Evolutionary conservation across 1,139 yeast genomes (phyloP), one percentile per base, ranked within the genome.

Genomic region (Pichia terricola): DNA sequence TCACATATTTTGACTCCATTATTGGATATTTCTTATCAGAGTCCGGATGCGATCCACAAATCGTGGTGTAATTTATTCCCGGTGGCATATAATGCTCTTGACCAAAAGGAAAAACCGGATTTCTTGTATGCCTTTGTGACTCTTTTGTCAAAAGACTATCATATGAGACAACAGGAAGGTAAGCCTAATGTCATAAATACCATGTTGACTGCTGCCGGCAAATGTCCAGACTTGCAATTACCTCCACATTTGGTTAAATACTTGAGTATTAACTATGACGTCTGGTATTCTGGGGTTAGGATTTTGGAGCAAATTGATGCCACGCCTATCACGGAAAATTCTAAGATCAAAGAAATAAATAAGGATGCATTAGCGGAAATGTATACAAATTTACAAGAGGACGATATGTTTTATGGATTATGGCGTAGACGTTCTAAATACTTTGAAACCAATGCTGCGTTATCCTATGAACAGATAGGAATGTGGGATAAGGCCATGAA

Each of bases 351-450:
- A 34, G 97, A 89, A 50, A 81, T 88, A 6, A 87, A 88, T 40
- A 81, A 84, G 52, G 98, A 94, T 66, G 96, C 98, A 0, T 66
- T 91, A 44, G 79, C 89, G 28, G 96, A 91, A 62, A 68, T 89
- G 61, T 91, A 89, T 58, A 84, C 96, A 3, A 78, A 84, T 3
- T 66, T 94, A 47, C 94, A 87, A 56, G 98, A 94, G 59, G 94
- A 86, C 46, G 98, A 94, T 57, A 85, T 89, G 91, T 94, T 91
- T 59, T 91, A 94, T 60, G 99, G 99, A 4, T 70, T 88, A 50
- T 94, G 99, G 98, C 78, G 97, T 64, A 75, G 96, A 61, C 75
- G 96, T 47, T 95, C 97, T 6, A 89, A 88, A 62, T 94, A 89
- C 57, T 75, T 84, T 4, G 96, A 91, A 61, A 94, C 98, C 0